Conservation (phyloP, 1,284 basidiomycete genomes). For the Albatrellus sp. region DNA sequence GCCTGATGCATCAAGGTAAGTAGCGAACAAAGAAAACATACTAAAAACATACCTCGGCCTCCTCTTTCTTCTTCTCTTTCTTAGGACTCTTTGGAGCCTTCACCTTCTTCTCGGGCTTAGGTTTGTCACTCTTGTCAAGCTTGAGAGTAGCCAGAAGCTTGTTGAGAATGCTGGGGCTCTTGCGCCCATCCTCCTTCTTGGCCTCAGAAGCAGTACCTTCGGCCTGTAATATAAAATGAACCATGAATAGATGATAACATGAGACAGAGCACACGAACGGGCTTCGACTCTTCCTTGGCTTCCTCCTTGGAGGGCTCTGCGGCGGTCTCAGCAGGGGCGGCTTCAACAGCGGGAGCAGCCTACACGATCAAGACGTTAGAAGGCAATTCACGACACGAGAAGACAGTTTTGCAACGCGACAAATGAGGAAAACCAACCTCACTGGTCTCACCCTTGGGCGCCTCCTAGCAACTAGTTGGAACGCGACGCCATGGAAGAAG, state of each 20-base stretch:
- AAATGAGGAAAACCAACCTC: conserved; percentile 24
- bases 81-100: conserved; percentile 34
- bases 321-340: conserved; percentile 24
- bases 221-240: conserved; percentile 11
- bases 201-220: conserved; percentile 31
- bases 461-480: conserved; percentile 25
- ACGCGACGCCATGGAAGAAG: conserved; percentile 7
- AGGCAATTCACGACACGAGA: not conserved
- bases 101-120: conserved; percentile 46
- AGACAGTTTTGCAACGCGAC: no score
- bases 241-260: conserved; percentile 4
- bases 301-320: conserved; percentile 24
- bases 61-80: conserved; percentile 58
- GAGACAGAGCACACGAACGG: conserved; percentile 29
- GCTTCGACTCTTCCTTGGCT: conserved; percentile 31
- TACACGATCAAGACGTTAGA: conserved; percentile 15
- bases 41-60: conserved; percentile 34
- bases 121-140: conserved; percentile 26
- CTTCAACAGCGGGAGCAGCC: conserved; percentile 25
- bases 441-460: conserved; percentile 31
- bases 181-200: conserved; percentile 65
- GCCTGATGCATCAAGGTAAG: conserved; percentile 13
- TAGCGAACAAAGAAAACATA: conserved; percentile 13
- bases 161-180: conserved; percentile 60
- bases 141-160: conserved; percentile 68